Evolutionary conservation across 768 basidiomycete species (phyloP).

Genomic region (Rhizopogon roseolus): DNA sequence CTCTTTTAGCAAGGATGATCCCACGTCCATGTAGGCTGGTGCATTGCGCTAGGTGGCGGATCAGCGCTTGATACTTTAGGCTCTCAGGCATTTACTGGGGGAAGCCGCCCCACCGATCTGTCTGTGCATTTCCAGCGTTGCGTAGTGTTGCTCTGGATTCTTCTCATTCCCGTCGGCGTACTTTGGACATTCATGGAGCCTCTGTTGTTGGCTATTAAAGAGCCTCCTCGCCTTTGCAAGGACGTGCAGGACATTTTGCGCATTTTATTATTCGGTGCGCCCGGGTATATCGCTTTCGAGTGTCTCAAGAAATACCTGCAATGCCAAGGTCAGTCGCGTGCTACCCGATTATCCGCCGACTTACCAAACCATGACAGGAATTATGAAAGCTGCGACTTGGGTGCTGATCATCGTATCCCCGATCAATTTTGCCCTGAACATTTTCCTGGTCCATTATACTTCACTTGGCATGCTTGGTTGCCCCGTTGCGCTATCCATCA

Average conservation of each 20-base stretch:
- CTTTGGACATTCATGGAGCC: constrained; percentile 65
- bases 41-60: constrained; percentile 72
- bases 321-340: constrained; percentile 54
- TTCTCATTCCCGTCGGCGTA: constrained; percentile 58
- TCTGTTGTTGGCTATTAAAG: constrained; percentile 57
- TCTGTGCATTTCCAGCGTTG: constrained; percentile 72
- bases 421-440: constrained; percentile 57
- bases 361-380: constrained; percentile 38
- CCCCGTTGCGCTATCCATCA: constrained; percentile 61
- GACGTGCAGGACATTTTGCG: constrained; percentile 66
- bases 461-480: constrained; percentile 60
- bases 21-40: constrained; percentile 62
- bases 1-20: constrained; percentile 36
- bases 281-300: constrained; percentile 73
- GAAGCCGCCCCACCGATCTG: constrained; percentile 53
- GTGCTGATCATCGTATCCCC: constrained; percentile 62
- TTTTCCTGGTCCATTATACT: constrained; percentile 61
- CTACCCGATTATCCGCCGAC: neutral
- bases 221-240: constrained; percentile 48
- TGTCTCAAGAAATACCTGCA: constrained; percentile 77
- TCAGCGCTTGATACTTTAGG: constrained; percentile 76
- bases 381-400: constrained; percentile 67
- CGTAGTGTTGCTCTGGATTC: constrained; percentile 54
- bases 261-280: constrained; percentile 57
- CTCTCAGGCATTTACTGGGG: constrained; percentile 72